Base-by-base conservation (phyloP, 192 early-diverging fungal genomes). In the Kickxella alabastrina region DNA sequence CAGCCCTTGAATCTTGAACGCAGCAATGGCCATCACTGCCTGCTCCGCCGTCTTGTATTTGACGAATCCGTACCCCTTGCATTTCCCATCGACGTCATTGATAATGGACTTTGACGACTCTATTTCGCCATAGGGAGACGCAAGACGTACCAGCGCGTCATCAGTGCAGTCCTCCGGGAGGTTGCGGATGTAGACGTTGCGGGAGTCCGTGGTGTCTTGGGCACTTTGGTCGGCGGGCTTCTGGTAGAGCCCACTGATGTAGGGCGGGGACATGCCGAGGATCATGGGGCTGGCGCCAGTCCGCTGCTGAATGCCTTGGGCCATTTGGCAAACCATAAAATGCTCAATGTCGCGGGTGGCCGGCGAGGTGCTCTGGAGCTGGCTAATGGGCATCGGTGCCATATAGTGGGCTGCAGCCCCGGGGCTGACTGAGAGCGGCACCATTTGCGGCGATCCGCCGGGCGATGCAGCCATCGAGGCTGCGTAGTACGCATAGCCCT, bases 31-130 rank as follows among this genome's bases (percentile, higher is more conserved):
- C 10, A 48, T 22, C 21, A 75, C 52, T 0, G 88, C 86, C 46
- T 88, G 81, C 10, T 78, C 80, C 18, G 75, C 83, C 2, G 79
- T 83, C 35, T 85, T 80, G 70, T 86, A 94, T 82, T 89, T 86
- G 22, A 89, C 86, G 59, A 94, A 94, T 9, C 92, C 92, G 68
- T 88, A 94, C 4, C 90, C 90, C 65, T 91, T 92, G 60, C 92
- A 92, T 53, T 85, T 82, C 14, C 82, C 82, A 2, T 87, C 85
- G n/a, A 72, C 71, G 40, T 85, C 82, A 65, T 92, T 83, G 43
- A 94, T 75, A 28, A 94, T 92, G 15, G 88, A 84, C 51, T 94
- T 94, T 24, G 82, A 83, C 38, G 90, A 91, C 45, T 84, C 72
- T 28, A 94, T 85, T 14, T 48, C 55, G 27, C 92, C 92, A 55